A percentile compares a stretch with the other conserved stretches of the same genome.
phyloP scores from a whole-genome alignment of 192 early-diverging fungal species.

The Dissophora globulifera region DNA sequence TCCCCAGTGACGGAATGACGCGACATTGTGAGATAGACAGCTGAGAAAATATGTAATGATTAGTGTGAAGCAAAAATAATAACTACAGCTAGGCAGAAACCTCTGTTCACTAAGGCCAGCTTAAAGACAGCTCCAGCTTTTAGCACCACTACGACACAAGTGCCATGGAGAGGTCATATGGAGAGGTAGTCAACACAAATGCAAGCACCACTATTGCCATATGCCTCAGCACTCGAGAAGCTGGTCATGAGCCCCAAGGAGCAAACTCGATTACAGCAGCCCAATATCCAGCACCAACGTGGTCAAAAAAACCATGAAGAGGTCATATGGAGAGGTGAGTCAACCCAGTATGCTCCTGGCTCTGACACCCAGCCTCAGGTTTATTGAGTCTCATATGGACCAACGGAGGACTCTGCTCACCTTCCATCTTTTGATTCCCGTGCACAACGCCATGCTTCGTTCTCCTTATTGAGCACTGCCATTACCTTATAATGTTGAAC shows the following conservation, averaged over 20 bases:
- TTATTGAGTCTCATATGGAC: slow-evolving; percentile 9
- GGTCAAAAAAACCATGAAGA: slow-evolving; percentile 6
- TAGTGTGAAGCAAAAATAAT: slow-evolving; percentile 12
- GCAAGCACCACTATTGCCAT: not conserved
- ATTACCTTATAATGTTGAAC: slow-evolving; percentile 9
- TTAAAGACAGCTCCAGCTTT: slow-evolving; percentile 2
- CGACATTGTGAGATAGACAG: slow-evolving; percentile 15
- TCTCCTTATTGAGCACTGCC: slow-evolving; percentile 3
- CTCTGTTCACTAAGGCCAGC: slow-evolving; percentile 14
- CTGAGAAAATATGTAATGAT: slow-evolving; percentile 11
- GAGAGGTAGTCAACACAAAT: slow-evolving; percentile 7
- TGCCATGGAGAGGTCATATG: slow-evolving; percentile 18
- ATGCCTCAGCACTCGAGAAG: slow-evolving; percentile 6
- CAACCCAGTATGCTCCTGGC: not conserved
- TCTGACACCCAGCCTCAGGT: slow-evolving; percentile 11
- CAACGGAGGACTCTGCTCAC: slow-evolving; percentile 17
- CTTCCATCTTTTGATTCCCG: slow-evolving; percentile 2
- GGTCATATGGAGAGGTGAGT: slow-evolving; percentile 22
- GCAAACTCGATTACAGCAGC: slow-evolving; percentile 1
- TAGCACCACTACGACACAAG: slow-evolving; percentile 1
- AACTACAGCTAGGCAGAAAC: slow-evolving; percentile 18
- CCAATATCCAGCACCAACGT: slow-evolving; percentile 15
- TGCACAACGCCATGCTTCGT: slow-evolving; percentile 15
- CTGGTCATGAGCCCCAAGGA: slow-evolving; percentile 29
- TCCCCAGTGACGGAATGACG: slow-evolving; percentile 18